Evolutionary conservation across 2,329 filamentous ascomycete species (phyloP).

Genomic region (Thermoascus crustaceus): DNA sequence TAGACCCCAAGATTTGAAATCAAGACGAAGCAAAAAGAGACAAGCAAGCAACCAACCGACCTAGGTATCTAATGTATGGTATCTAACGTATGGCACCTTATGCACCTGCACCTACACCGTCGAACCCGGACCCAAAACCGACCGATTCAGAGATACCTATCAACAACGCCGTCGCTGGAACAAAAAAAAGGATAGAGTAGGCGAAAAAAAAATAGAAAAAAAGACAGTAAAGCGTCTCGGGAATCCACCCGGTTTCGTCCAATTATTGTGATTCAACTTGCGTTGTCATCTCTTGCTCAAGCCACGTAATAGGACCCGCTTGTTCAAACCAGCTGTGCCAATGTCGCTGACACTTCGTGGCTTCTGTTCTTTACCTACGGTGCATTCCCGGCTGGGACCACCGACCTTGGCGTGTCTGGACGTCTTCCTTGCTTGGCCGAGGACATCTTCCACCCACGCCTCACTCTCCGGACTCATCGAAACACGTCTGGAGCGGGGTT

Average conservation of each 20-base stretch:
- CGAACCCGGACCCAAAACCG: too few species aligned
- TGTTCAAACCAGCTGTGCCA: constrained; percentile 25
- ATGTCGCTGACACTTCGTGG: constrained; percentile 34
- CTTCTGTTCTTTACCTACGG: constrained; percentile 18
- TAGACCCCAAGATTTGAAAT: too few species aligned
- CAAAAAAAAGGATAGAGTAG: too few species aligned
- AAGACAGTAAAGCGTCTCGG: constrained; percentile 1
- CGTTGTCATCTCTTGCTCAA: constrained; percentile 12
- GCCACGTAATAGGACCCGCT: constrained; percentile 31
- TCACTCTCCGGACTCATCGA: constrained; percentile 39
- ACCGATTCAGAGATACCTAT: too few species aligned
- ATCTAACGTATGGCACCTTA: too few species aligned
- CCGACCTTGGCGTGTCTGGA: too few species aligned
- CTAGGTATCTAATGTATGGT: too few species aligned
- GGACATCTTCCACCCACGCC: constrained; percentile 40
- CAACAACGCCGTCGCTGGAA: too few species aligned
- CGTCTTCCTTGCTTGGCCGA: constrained; percentile 36
- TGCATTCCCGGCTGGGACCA: constrained; percentile 10
- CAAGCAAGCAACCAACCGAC: too few species aligned
- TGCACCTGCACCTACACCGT: too few species aligned
- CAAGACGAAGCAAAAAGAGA: too few species aligned
- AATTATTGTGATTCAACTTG: constrained; percentile 11
- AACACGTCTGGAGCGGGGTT: constrained; percentile 29
- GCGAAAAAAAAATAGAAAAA: constrained; percentile 2
- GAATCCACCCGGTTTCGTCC: neutral